Base-by-base conservation (phyloP, 2,329 filamentous ascomycete genomes). In the Camptophora hylomeconis region DNA sequence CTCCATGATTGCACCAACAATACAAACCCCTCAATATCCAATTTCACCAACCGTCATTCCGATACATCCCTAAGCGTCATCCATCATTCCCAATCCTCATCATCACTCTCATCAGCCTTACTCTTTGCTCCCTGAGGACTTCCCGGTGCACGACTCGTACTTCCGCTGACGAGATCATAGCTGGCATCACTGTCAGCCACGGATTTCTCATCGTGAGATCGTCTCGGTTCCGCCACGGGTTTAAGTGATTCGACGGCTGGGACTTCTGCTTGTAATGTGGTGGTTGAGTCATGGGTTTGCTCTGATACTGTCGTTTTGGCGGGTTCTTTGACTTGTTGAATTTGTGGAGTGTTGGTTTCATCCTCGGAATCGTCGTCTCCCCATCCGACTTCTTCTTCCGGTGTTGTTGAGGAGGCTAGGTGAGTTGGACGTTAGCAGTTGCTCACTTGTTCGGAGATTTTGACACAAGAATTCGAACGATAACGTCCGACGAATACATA, bases 141-240 rank as follows among this genome's bases (percentile, higher is more conserved):
- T 4, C 69, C 67, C 1, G 83, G 79, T 11, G 83, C 77, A 40
- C 80, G 79, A 52, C 81, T 93, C 20, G 76, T 73, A 24, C 72
- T 70, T 26, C 80, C 80, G 28, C 80, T 86, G 24, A 98, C 83
- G 18, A 98, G 68, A 52, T 98, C 89, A 53, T 98, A 98, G 58
- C 84, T 93, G 11, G 82, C 82, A 45, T 98, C 89, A 51, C 87
- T 94, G 46, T 89, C 89, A 5, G 84, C 75, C 43, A 89, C 80
- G 15, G 81, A 92, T 52, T 87, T 84, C 52, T 84, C 79, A 48
- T 93, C 84, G 46, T 92, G 79, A 15, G 84, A 92, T 20, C 61
- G 58, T 30, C 81, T 75, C 11, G 74, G 61, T 44, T 80, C 72
- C 17, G 21, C 23, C 20, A 34, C 56, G 15, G 75, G 66, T 53